Evolutionary conservation across 169 alveolate genomes (phyloP).

Genomic region (Eimeria praecox): DNA sequence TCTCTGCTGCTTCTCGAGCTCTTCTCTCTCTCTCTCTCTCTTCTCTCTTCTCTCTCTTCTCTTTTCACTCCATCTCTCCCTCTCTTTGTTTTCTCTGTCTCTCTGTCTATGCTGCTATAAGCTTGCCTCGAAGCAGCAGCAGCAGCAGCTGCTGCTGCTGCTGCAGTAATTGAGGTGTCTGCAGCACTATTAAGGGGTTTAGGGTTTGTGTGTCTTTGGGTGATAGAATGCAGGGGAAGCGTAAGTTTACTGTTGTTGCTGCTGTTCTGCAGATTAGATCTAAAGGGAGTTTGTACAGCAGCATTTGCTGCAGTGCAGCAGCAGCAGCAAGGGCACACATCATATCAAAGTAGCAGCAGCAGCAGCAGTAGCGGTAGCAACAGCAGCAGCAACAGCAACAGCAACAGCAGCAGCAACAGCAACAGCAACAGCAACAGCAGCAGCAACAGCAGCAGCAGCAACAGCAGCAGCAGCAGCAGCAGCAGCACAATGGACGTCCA

Average conservation of each 20-base stretch:
- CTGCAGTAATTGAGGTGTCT: constrained; percentile 2
- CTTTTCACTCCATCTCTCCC: no score
- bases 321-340: no score
- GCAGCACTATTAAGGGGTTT: background rate
- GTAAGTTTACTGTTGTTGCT: constrained; percentile 15
- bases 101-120: no score
- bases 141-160: no score
- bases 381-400: constrained; percentile 4
- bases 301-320: constrained; percentile 29
- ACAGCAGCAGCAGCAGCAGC: background rate
- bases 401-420: background rate
- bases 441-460: constrained; percentile 14
- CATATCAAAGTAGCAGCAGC: constrained; percentile 16
- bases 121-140: background rate
- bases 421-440: background rate
- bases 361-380: background rate
- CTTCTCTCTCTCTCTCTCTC: constrained; percentile 19
- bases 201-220: background rate
- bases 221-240: background rate
- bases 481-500: constrained; percentile 59
- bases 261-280: constrained; percentile 19
- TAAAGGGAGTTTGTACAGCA: constrained; percentile 29
- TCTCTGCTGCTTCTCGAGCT: background rate
- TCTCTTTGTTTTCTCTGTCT: no score
- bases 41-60: no score